Evolutionary conservation across 2,329 filamentous ascomycete genomes (phyloP), one percentile per base, ranked within the genome.

Genomic region (Arthrobotrys iridis): DNA sequence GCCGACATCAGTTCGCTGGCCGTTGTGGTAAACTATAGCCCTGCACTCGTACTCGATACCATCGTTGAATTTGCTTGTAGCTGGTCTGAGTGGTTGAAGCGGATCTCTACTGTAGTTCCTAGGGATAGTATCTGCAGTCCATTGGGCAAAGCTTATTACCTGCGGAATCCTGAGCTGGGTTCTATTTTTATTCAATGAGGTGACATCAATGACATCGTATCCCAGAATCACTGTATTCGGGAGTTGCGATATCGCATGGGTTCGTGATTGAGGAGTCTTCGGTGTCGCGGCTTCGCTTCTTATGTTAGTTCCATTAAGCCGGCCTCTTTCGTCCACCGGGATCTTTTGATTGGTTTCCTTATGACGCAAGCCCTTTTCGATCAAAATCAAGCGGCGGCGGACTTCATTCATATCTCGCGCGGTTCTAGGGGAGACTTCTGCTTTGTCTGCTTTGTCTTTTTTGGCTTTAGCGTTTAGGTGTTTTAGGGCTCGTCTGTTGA

Each of bases 11-110:
- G 33, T 41, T 3, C 5, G 13, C 8, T 4, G 7, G 13, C 65
- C 65, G 18, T 33, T 18, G n/a, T 70, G 65, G 41, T 59, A 50
- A 4, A 60, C 4, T 40, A 70, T 45, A 3, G 65, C 55, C n/a
- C 57, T 26, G 22, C 65, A 70, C 13, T 62, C 43, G 26, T 52
- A 70, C 33, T 70, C 45, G 18, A 52, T 37, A 28, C 45, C 18
- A 1, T 20, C 24, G 18, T 35, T 50, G 18, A 41, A 68, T 11
- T 13, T 50, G 6, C 30, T 43, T 26, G 8, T 22, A 8, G 6
- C 11, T 2, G 55, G 55, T 24, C 64, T 33, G 1, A 67, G 18
- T 26, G 50, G 48, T 10, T 4, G 37, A 8, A 59, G 24, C 35
- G 63, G 40, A 33, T 67, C 28, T 13, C n/a, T 35, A 10, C n/a